Evolutionary conservation across 805 yeast genomes (phyloP), one percentile per base, ranked within the genome.

Genomic region (Metschnikowia orientalis): DNA sequence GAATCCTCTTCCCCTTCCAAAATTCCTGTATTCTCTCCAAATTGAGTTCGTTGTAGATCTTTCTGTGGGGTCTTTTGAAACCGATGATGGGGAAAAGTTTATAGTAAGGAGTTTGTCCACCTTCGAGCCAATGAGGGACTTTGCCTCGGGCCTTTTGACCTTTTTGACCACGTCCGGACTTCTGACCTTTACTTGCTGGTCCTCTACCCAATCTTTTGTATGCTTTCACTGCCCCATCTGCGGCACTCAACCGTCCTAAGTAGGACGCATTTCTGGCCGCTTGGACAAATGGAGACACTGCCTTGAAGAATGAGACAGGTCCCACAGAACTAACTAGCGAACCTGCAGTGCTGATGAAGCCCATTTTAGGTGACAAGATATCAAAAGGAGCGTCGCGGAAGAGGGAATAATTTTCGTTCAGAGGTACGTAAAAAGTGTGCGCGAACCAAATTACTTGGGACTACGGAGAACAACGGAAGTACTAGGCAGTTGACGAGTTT

Each of bases 91-190:
- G 95, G 61, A 86, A 79, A 46, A 83, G 65, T 59, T 83, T 75
- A 59, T 78, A 77, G 54, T 81, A 77, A 16, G 97, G 97, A 2
- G 97, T 92, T 58, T 92, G 98, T 57, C 98, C 97, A 77, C 98
- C 98, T 69, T 92, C 98, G 56, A 90, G 87, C 90, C 95, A 86
- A 38, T 82, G 76, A 36, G 88, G 90, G 18, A 90, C 90, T 25
- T 80, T 75, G 23, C 90, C 84, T 63, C 97, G 77, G 8, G 97
- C 96, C 65, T 90, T 90, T 59, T 90, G 97, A 77, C 98, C 98
- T 66, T 92, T 92, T 53, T 86, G 95, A 70, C 98, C 98, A 59
- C 97, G 75, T 30, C 95, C 95, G 5, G 97, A 78, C 3, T 97
- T 92, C 61, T 90, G 89, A 67, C 98, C 98, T 45, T 75, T 69